A percentile compares a stretch with the other conserved stretches of the same genome.
These are phyloP conservation scores for Yamadazyma triangularis DNA, from an alignment of 1,139 yeast genomes.

Conservation along the genomic window DNA sequence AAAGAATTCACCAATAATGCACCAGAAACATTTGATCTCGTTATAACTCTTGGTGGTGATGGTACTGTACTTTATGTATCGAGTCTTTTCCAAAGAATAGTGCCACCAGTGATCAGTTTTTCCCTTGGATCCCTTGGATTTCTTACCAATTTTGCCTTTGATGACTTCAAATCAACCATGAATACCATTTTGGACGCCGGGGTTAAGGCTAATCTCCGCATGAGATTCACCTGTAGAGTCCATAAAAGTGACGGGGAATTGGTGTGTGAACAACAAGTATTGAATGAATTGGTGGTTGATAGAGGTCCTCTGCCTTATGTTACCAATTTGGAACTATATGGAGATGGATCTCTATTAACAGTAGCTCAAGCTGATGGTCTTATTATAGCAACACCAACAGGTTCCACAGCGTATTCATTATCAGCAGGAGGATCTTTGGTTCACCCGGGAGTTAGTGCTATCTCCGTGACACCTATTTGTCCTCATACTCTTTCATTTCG, in stretches of 20 bases:
- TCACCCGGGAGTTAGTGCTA: conserved; percentile 86
- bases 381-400: conserved; percentile 87
- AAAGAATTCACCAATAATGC: conserved; percentile 49
- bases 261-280: conserved; percentile 70
- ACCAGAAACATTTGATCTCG: conserved; percentile 67
- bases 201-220: conserved; percentile 71
- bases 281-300: conserved; percentile 80
- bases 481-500: conserved; percentile 88
- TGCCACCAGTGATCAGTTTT: conserved; percentile 85
- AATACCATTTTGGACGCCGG: conserved; percentile 59
- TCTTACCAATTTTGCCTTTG: conserved; percentile 72
- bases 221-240: conserved; percentile 74
- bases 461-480: conserved; percentile 86
- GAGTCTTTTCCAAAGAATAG: conserved; percentile 71
- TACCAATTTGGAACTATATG: conserved; percentile 76
- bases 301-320: conserved; percentile 88
- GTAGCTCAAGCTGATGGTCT: conserved; percentile 90
- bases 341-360: conserved; percentile 74
- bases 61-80: conserved; percentile 85
- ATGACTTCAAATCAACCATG: conserved; percentile 57
- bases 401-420: conserved; percentile 85
- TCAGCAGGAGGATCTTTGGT: conserved; percentile 91
- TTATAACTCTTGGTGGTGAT: conserved; percentile 82
- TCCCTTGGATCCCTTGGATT: conserved; percentile 80
- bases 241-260: conserved; percentile 54